These are phyloP conservation scores for Phlebiopsis gigantea DNA, from an alignment of 768 basidiomycete genomes.

Conservation along the genomic window DNA sequence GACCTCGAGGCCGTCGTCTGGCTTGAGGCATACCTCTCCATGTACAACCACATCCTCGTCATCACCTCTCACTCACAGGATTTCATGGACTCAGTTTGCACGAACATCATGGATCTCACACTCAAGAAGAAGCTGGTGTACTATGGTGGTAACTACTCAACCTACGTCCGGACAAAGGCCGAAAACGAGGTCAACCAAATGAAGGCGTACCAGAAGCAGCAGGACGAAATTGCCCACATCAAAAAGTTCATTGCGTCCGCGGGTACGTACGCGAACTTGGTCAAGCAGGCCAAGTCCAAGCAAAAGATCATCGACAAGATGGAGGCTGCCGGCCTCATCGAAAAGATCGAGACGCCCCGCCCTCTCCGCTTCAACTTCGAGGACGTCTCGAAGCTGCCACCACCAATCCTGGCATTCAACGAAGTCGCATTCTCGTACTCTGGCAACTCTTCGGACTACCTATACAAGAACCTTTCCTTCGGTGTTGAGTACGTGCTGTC, in stretches of 20 bases:
- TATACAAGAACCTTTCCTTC: slow-evolving; percentile 88
- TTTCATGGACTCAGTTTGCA: slow-evolving; percentile 98
- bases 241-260: slow-evolving; percentile 99
- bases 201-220: slow-evolving; percentile 98
- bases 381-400: slow-evolving; percentile 87
- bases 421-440: slow-evolving; percentile 95
- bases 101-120: slow-evolving; percentile 96
- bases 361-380: slow-evolving; percentile 93
- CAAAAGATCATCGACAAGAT: slow-evolving; percentile 99
- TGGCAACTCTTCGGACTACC: slow-evolving; percentile 79
- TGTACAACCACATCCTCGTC: slow-evolving; percentile 98
- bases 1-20: slow-evolving; percentile 98
- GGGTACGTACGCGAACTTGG: slow-evolving; percentile 98
- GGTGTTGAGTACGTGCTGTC: slow-evolving; percentile 91
- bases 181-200: slow-evolving; percentile 99
- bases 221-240: slow-evolving; percentile 97
- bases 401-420: slow-evolving; percentile 96
- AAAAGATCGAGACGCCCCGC: slow-evolving; percentile 75
- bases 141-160: slow-evolving; percentile 94
- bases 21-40: slow-evolving; percentile 96
- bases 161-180: slow-evolving; percentile 91
- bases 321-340: slow-evolving; percentile 97
- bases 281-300: slow-evolving; percentile 98
- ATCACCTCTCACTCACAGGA: slow-evolving; percentile 98
- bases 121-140: slow-evolving; percentile 88